phyloP scores from a whole-genome alignment of 2,329 filamentous ascomycete species.

The Ophiostoma pallidulum region DNA sequence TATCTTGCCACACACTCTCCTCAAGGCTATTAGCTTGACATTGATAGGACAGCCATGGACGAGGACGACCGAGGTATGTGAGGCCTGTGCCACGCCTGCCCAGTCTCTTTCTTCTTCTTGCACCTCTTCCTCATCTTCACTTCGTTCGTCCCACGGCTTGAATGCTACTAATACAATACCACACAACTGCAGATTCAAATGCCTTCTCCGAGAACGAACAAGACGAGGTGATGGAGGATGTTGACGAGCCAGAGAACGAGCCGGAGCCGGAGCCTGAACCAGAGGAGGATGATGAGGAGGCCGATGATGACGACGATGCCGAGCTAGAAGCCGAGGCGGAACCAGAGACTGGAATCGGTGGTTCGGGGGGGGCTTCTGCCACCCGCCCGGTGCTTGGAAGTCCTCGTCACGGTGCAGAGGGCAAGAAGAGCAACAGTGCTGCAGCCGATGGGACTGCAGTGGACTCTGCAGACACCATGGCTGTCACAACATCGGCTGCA shows the following conservation, averaged over 20 bases:
- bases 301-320: conserved; percentile 22
- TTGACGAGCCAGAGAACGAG: conserved; percentile 26
- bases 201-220: conserved; percentile 41
- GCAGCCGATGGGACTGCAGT: conserved; percentile 12
- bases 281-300: conserved; percentile 34
- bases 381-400: neutral
- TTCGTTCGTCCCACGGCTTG: no score
- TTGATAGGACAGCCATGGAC: conserved; percentile 17
- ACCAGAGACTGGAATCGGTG: conserved; percentile 10
- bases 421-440: neutral
- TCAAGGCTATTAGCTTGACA: neutral
- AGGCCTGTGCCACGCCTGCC: neutral
- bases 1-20: neutral
- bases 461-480: conserved; percentile 13
- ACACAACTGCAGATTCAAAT: conserved; percentile 24
- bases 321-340: conserved; percentile 16
- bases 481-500: conserved; percentile 5
- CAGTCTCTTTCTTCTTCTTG: neutral
- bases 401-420: neutral
- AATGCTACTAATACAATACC: neutral
- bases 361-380: conserved; percentile 26
- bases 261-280: conserved; percentile 23
- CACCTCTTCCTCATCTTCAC: neutral
- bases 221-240: conserved; percentile 49
- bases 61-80: conserved; percentile 23